These are phyloP conservation scores for Calocybe gambosa DNA, from an alignment of 1,284 basidiomycete species.

Conservation along the genomic window DNA sequence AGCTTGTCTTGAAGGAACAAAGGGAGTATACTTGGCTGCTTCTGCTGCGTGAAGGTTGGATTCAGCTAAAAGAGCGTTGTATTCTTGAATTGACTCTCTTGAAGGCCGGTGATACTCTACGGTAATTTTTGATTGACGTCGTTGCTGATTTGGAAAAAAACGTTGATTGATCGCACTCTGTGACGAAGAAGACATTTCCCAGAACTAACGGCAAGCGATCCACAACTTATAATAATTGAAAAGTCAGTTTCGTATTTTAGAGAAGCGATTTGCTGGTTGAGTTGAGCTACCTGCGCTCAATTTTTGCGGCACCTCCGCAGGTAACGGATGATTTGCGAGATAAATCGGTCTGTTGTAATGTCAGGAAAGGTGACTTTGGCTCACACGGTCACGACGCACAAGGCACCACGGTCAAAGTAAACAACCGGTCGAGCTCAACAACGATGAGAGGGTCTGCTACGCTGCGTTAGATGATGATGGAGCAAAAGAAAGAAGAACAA, in stretches of 20 bases:
- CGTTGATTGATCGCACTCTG: constrained; percentile 32
- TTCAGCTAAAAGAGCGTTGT: constrained; percentile 62
- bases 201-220: background rate
- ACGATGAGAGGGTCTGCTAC: constrained; percentile 7
- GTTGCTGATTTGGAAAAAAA: constrained; percentile 29
- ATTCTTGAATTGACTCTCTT: constrained; percentile 60
- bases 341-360: constrained; percentile 11
- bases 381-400: constrained; percentile 16
- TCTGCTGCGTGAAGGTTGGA: constrained; percentile 51
- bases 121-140: constrained; percentile 62
- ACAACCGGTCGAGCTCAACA: background rate
- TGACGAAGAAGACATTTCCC: constrained; percentile 28
- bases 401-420: background rate
- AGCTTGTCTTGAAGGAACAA: constrained; percentile 46
- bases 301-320: constrained; percentile 1
- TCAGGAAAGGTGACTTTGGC: constrained; percentile 14
- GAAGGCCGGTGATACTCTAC: constrained; percentile 71
- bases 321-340: constrained; percentile 14
- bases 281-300: background rate
- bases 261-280: background rate
- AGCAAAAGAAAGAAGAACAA: constrained; percentile 5
- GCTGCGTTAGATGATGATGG: constrained; percentile 6
- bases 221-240: background rate
- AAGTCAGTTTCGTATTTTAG: background rate
- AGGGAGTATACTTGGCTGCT: constrained; percentile 39